phyloP scores from a whole-genome alignment of 176 grass and related monocot genomes.

The Zea mays region DNA sequence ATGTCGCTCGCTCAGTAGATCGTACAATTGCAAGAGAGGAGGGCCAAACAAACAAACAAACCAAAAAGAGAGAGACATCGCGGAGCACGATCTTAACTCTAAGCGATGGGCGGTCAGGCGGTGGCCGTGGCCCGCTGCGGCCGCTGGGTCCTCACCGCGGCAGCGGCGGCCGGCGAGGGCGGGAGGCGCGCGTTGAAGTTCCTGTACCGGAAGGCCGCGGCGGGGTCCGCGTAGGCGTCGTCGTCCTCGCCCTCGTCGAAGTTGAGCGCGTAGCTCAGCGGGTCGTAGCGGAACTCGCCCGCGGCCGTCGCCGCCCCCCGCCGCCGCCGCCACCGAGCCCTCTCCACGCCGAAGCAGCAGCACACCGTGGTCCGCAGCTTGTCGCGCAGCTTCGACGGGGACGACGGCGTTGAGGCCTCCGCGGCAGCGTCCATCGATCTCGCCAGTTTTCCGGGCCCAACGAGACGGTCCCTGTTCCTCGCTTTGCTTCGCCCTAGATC shows the following conservation, averaged over 20 bases:
- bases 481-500: too few relatives aligned
- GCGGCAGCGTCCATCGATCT: slow-evolving; percentile 32
- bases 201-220: slow-evolving; percentile 40
- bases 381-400: slow-evolving; percentile 40
- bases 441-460: background rate
- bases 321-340: slow-evolving; percentile 31
- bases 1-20: background rate
- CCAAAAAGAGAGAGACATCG: too few relatives aligned
- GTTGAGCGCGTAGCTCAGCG: slow-evolving; percentile 89
- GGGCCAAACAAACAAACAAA: too few relatives aligned
- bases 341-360: slow-evolving; percentile 62
- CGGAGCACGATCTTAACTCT: too few relatives aligned
- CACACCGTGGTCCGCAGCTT: slow-evolving; percentile 61
- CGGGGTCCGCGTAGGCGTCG: slow-evolving; percentile 12
- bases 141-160: background rate
- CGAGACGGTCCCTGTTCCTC: too few relatives aligned
- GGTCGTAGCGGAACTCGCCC: slow-evolving; percentile 72
- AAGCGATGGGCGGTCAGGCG: background rate
- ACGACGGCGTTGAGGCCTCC: slow-evolving; percentile 14
- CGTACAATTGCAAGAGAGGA: background rate
- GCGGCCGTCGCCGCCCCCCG: slow-evolving; percentile 9
- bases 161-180: slow-evolving; percentile 28
- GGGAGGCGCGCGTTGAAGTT: slow-evolving; percentile 60
- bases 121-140: background rate
- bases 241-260: slow-evolving; percentile 68